phyloP scores from a whole-genome alignment of 108 stramenopile species.

The Mayamaea pseudoterrestris region DNA sequence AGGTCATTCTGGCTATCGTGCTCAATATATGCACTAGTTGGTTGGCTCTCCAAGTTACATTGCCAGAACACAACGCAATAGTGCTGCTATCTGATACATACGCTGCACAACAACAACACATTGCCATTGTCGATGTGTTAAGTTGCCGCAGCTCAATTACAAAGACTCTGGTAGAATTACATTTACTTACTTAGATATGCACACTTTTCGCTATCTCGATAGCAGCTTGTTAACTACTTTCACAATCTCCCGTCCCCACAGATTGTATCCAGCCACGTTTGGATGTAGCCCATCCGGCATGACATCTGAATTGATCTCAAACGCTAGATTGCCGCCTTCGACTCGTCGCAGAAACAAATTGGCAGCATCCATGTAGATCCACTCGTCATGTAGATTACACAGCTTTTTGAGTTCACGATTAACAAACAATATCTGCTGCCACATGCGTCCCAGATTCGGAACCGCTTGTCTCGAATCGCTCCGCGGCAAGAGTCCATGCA shows the following conservation, averaged over 20 bases:
- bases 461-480: neutral
- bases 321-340: neutral
- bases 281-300: slow-evolving; percentile 18
- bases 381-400: neutral
- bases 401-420: neutral
- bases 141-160: too few species aligned
- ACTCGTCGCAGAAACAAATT: neutral
- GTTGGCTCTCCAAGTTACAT: too few species aligned
- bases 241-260: slow-evolving; percentile 12
- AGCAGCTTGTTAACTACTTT: neutral
- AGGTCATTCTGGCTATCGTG: too few species aligned
- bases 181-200: too few species aligned
- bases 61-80: too few species aligned
- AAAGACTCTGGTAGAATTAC: too few species aligned
- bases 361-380: slow-evolving; percentile 2
- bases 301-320: neutral
- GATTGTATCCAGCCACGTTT: slow-evolving; percentile 1
- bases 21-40: too few species aligned
- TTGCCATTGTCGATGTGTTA: too few species aligned
- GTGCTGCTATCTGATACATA: too few species aligned
- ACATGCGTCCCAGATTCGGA: neutral
- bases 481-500: slow-evolving; percentile 8
- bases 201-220: too few species aligned
- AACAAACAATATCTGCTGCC: neutral
- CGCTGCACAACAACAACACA: too few species aligned